Evolutionary conservation across 805 yeast genomes (phyloP).

Genomic region (Saccharomycopsis fibuligera): DNA sequence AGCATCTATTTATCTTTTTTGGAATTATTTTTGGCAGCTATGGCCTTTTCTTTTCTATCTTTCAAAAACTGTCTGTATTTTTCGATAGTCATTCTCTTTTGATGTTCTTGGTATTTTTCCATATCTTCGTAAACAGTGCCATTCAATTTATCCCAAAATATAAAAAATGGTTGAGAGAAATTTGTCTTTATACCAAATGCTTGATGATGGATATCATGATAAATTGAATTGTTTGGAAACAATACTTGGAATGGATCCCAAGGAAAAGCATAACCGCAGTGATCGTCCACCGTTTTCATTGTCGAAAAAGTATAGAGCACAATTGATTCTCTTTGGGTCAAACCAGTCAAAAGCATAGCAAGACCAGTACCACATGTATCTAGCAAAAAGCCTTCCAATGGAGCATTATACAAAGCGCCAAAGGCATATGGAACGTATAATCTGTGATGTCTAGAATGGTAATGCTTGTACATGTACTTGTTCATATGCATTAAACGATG

Average conservation of each 20-base stretch:
- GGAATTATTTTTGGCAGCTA: neutral
- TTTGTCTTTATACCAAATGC: constrained; percentile 90
- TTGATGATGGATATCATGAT: constrained; percentile 97
- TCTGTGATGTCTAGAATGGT: constrained; percentile 93
- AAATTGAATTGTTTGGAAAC: constrained; percentile 92
- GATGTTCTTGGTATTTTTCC: constrained; percentile 58
- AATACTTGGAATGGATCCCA: constrained; percentile 82
- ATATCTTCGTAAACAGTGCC: constrained; percentile 67
- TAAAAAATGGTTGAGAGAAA: constrained; percentile 93
- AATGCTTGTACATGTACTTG: constrained; percentile 64
- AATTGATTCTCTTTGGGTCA: constrained; percentile 73
- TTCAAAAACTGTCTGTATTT: constrained; percentile 53
- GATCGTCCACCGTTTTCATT: constrained; percentile 95
- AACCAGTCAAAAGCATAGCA: constrained; percentile 54
- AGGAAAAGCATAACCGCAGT: constrained; percentile 95
- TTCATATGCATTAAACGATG: constrained; percentile 87
- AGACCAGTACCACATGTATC: constrained; percentile 92
- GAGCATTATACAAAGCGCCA: constrained; percentile 93
- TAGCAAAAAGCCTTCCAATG: constrained; percentile 85
- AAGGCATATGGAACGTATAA: constrained; percentile 94
- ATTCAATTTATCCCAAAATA: constrained; percentile 78
- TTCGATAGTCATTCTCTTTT: constrained; percentile 58
- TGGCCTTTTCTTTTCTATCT: constrained; percentile 29
- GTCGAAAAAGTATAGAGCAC: constrained; percentile 82
- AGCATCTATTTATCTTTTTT: neutral